Base-by-base conservation (phyloP, 768 basidiomycete genomes). In the Baorangia bicolor region DNA sequence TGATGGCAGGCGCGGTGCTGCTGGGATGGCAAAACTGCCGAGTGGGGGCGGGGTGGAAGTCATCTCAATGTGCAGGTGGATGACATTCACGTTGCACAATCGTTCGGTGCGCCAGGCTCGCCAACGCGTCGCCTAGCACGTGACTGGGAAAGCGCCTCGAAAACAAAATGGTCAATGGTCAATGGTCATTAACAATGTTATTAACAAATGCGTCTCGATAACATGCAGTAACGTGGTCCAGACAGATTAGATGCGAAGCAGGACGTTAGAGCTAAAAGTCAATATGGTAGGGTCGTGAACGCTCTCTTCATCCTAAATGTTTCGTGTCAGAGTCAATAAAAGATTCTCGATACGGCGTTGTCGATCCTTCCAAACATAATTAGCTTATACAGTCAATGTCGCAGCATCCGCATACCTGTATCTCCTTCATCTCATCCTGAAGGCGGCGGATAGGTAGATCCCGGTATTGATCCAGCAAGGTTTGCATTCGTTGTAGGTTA, bases 361-460 rank as follows among this genome's bases (percentile, higher is more conserved):
- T 43, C 87, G 85, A 53, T 89, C 83, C 84, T 87, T 58, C 13
- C 28, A 56, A 49, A 28, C 14, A 44, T 20, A 12, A 48, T 59
- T 14, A 62, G 33, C n/a, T 35, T n/a, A 25, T 44, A 43, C 16
- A 16, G 45, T 46, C 11, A 33, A 42, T 31, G 13, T 5, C 6
- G 20, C 4, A 54, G 23, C 25, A 39, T 46, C 30, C 21, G 70
- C 77, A 45, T 42, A 88, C 88, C 79, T 89, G 88, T 28, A 92
- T 70, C 66, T 92, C 91, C 67, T 85, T 90, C 82, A 94, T 87
- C 69, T 93, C 90, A 3, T 87, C 86, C 69, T 82, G 87, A 35
- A 94, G 73, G 58, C 72, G 79, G 34, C 81, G 77, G 20, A 90
- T 81, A 8, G 90, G 89, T 58, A 90, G 59, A 40, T 81, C 77